phyloP scores from a whole-genome alignment of 805 yeast species.

The Ogataea trehalophila region DNA sequence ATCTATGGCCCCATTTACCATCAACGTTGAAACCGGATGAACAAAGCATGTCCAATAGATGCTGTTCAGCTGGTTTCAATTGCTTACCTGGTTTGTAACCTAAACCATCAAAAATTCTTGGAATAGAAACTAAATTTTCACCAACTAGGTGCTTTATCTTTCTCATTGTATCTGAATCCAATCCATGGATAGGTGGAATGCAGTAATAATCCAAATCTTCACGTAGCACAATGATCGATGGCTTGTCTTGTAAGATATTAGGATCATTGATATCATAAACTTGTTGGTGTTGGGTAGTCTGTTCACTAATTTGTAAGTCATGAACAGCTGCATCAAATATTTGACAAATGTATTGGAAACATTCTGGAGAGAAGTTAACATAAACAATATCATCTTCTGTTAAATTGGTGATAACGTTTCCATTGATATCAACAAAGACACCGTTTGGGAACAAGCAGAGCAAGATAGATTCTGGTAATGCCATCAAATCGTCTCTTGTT shows the following conservation, averaged over 20 bases:
- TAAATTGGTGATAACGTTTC: constrained; percentile 71
- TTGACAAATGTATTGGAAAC: constrained; percentile 78
- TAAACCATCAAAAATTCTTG: constrained; percentile 73
- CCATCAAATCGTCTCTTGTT: constrained; percentile 84
- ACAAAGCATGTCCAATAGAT: constrained; percentile 90
- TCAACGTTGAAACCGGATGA: constrained; percentile 70
- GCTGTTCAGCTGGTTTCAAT: constrained; percentile 89
- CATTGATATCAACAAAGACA: constrained; percentile 71
- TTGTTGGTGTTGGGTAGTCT: constrained; percentile 21
- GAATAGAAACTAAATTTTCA: constrained; percentile 49
- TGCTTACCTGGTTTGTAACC: constrained; percentile 52
- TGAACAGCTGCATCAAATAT: constrained; percentile 66
- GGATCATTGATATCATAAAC: constrained; percentile 39
- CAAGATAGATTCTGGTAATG: constrained; percentile 84
- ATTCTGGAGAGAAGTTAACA: constrained; percentile 81
- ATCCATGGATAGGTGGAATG: constrained; percentile 65
- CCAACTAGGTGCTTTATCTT: constrained; percentile 72
- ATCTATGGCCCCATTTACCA: constrained; percentile 83
- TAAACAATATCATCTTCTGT: constrained; percentile 76
- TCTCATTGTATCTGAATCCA: constrained; percentile 55
- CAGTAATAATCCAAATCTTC: constrained; percentile 95
- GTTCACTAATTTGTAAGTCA: constrained; percentile 45
- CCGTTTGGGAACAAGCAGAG: constrained; percentile 89
- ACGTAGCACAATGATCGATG: constrained; percentile 84
- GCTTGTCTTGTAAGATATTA: constrained; percentile 69